phyloP scores from a whole-genome alignment of 2,329 filamentous ascomycete genomes.

The Colletotrichum somersetense region DNA sequence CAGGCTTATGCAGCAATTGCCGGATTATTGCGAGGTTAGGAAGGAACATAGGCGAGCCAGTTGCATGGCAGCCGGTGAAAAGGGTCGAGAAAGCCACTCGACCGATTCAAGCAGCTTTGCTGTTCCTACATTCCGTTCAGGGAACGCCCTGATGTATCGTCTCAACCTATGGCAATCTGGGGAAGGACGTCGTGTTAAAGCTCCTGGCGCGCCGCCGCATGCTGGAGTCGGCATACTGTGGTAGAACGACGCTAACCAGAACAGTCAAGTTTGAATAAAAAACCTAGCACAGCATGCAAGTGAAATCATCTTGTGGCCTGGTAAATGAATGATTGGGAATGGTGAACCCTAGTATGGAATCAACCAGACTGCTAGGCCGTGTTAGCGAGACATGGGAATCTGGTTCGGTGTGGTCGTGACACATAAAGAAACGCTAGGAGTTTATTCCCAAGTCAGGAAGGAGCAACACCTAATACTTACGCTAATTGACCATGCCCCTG shows the following conservation, averaged over 20 bases:
- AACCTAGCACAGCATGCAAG: neutral
- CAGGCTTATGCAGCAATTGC: constrained; percentile 2
- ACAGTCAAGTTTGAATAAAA: constrained; percentile 5
- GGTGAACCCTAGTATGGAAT: constrained; percentile 5
- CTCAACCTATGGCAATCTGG: constrained; percentile 12
- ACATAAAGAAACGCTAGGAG: neutral
- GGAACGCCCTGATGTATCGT: neutral
- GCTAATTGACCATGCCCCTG: too few relatives aligned
- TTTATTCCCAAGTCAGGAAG: constrained; percentile 7
- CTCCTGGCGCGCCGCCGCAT: constrained; percentile 31
- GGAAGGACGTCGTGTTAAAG: constrained; percentile 33
- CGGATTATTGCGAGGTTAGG: constrained; percentile 25
- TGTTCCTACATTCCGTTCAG: neutral
- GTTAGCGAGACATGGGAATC: constrained; percentile 14
- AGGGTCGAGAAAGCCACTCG: constrained; percentile 3
- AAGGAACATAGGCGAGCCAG: constrained; percentile 14
- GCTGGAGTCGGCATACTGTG: neutral
- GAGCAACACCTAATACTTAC: neutral
- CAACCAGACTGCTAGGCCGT: too few relatives aligned
- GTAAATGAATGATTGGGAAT: neutral
- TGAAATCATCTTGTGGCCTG: neutral
- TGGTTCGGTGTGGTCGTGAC: neutral
- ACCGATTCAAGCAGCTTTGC: neutral
- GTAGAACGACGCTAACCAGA: neutral
- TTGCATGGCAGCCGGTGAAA: neutral